Percentiles rank a stretch among this genome's conserved stretches.
Evolutionary conservation across 805 yeast species (phyloP).

Genomic region (Groenewaldozyma salmanticensis): DNA sequence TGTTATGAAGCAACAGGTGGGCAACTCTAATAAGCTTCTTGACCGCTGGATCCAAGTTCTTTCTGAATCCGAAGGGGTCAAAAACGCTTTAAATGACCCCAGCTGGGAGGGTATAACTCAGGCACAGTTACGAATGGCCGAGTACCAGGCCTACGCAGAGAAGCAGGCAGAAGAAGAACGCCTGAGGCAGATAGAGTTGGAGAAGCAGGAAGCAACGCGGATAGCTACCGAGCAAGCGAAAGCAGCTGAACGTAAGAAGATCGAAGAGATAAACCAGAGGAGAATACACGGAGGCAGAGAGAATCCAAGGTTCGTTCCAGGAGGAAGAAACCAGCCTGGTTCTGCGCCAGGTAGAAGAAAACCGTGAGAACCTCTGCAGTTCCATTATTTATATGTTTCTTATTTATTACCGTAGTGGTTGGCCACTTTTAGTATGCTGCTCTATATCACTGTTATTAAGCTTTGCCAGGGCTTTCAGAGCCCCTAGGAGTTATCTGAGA

Average conservation of each 20-base stretch:
- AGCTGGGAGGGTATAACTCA: conserved; percentile 24
- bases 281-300: conserved; percentile 10
- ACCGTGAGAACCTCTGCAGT: too few relatives aligned
- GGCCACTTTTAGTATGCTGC: too few relatives aligned
- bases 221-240: not conserved
- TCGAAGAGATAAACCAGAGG: conserved; percentile 2
- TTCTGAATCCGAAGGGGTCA: conserved; percentile 26
- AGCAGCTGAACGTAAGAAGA: conserved; percentile 1
- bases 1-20: conserved; percentile 14
- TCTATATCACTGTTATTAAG: too few relatives aligned
- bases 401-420: too few relatives aligned
- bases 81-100: conserved; percentile 17
- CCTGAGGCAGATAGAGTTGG: conserved; percentile 7
- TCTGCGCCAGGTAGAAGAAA: too few relatives aligned
- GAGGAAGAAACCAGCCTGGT: too few relatives aligned
- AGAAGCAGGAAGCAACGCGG: conserved; percentile 5
- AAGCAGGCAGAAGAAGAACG: conserved; percentile 13
- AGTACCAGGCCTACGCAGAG: conserved; percentile 10
- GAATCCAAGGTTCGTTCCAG: too few relatives aligned
- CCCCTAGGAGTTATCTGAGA: too few relatives aligned
- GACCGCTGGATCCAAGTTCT: conserved; percentile 23
- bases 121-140: conserved; percentile 20
- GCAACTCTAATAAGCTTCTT: conserved; percentile 22
- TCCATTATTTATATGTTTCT: too few relatives aligned
- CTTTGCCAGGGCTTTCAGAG: too few relatives aligned